Evolutionary conservation across 2,329 filamentous ascomycete genomes (phyloP).

Genomic region (Apiospora marii): DNA sequence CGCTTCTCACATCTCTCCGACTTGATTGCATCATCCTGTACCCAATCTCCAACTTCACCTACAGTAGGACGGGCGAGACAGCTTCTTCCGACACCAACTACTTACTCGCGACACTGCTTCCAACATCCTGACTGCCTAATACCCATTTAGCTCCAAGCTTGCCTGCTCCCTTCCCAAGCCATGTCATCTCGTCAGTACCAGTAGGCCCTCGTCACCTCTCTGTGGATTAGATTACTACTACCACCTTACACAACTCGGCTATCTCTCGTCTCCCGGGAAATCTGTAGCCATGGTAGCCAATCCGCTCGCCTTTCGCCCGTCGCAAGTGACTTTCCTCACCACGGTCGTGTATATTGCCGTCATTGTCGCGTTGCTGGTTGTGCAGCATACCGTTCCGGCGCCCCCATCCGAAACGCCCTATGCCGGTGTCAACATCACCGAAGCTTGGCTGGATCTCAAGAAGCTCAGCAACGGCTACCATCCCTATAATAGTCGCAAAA

Average conservation of each 20-base stretch:
- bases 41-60: conserved; percentile 17
- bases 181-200: conserved; percentile 6
- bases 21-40: background rate
- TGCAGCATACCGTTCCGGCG: conserved; percentile 16
- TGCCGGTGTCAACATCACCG: conserved; percentile 77
- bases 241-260: background rate
- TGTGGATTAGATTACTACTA: conserved; percentile 1
- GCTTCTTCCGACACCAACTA: background rate
- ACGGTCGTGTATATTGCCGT: conserved; percentile 17
- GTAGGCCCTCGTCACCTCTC: background rate
- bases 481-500: conserved; percentile 86
- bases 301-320: conserved; percentile 23
- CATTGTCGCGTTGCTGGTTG: conserved; percentile 19
- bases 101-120: background rate
- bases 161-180: background rate
- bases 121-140: background rate
- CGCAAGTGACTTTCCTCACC: conserved; percentile 22
- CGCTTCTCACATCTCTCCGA: background rate
- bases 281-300: conserved; percentile 23
- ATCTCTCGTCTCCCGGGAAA: background rate
- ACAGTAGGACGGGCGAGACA: background rate
- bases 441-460: conserved; percentile 87
- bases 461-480: conserved; percentile 78
- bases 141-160: background rate
- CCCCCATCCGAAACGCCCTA: conserved; percentile 47